Percentiles rank a stretch among this genome's conserved stretches.
Evolutionary conservation across 2,329 filamentous ascomycete genomes (phyloP).

Genomic region (Chaetoscypha palmicola): DNA sequence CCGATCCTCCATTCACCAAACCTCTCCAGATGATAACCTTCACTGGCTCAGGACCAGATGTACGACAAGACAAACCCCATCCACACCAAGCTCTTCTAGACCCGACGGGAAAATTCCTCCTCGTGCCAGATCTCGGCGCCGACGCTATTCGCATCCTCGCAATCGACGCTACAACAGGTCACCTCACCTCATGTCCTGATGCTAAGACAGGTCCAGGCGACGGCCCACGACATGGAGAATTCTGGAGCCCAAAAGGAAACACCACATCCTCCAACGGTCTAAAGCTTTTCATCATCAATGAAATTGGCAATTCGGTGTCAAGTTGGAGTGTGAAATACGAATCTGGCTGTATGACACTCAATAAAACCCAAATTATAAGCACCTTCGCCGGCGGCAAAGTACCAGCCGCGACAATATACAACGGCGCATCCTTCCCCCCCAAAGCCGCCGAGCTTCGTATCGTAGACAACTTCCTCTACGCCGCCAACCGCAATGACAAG

Average conservation of each 20-base stretch:
- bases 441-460: constrained; percentile 49
- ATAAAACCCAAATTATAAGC: constrained; percentile 40
- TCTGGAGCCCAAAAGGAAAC: constrained; percentile 32
- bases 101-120: constrained; percentile 40
- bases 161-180: constrained; percentile 34
- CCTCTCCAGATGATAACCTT: constrained; percentile 35
- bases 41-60: constrained; percentile 29
- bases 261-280: not conserved
- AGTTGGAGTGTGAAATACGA: constrained; percentile 32
- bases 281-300: constrained; percentile 35
- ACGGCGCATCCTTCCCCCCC: constrained; percentile 1
- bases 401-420: constrained; percentile 27
- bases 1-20: constrained; percentile 3
- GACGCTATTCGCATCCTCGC: constrained; percentile 41
- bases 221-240: constrained; percentile 45
- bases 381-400: constrained; percentile 30
- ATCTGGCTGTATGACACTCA: constrained; percentile 37
- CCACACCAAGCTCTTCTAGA: constrained; percentile 45
- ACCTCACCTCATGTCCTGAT: constrained; percentile 33
- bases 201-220: constrained; percentile 33
- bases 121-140: constrained; percentile 45
- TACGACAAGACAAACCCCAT: constrained; percentile 35
- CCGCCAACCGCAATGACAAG: constrained; percentile 55
- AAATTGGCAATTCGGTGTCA: constrained; percentile 35
- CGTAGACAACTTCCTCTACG: constrained; percentile 48